Evolutionary conservation across 1,284 basidiomycete species (phyloP).

Genomic region (Ustilago nuda): DNA sequence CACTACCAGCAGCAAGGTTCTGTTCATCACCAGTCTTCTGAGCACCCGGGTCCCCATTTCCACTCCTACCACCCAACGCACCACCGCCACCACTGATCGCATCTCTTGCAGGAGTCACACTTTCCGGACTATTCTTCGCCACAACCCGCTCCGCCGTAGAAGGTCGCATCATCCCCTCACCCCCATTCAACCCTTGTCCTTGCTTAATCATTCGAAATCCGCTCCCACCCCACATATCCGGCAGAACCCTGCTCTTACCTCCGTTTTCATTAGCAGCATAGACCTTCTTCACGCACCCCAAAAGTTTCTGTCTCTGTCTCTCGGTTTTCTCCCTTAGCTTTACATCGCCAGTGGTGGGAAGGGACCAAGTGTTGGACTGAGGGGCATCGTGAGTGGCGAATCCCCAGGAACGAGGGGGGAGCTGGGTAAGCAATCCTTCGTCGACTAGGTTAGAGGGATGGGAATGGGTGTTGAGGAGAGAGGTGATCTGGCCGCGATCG

Average conservation of each 20-base stretch:
- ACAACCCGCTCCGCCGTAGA: too few relatives aligned
- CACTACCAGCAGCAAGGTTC: not conserved
- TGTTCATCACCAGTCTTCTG: not conserved
- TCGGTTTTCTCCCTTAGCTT: not conserved
- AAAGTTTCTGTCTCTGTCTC: constrained; percentile 15
- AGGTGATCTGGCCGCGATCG: constrained; percentile 9
- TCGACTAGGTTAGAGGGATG: constrained; percentile 6
- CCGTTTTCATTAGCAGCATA: not conserved
- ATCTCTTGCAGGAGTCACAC: too few relatives aligned
- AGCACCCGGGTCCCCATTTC: not conserved
- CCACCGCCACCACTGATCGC: not conserved
- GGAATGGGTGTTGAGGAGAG: constrained; percentile 3
- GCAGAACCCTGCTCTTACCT: not conserved
- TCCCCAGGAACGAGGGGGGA: constrained; percentile 23
- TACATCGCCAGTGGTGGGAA: not conserved
- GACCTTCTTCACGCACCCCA: constrained; percentile 8
- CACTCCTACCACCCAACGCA: not conserved
- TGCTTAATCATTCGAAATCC: constrained; percentile 5
- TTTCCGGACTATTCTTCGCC: too few relatives aligned
- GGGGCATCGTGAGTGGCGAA: constrained; percentile 15
- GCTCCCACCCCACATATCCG: constrained; percentile 11
- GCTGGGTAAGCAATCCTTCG: constrained; percentile 12
- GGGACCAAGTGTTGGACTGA: constrained; percentile 11
- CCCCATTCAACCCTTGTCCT: not conserved
- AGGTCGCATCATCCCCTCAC: too few relatives aligned